phyloP scores from a whole-genome alignment of 208 protist species.

The Leptomonas pyrrhocoris region DNA sequence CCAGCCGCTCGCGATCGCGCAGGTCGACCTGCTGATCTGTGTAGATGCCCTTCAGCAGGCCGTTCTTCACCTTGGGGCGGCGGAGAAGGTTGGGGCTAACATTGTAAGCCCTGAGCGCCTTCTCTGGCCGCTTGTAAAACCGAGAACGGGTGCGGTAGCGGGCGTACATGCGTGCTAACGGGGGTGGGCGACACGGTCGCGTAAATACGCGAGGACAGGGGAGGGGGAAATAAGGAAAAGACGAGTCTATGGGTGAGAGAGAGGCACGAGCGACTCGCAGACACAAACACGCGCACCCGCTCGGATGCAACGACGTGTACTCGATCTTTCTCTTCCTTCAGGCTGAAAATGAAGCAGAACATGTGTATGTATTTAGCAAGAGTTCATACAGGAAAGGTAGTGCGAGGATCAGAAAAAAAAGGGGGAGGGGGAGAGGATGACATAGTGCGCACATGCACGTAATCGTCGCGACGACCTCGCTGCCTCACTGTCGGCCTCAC shows the following conservation, averaged over 20 bases:
- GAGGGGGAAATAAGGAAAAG: slow-evolving; percentile 3
- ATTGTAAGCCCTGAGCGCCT: slow-evolving; percentile 67
- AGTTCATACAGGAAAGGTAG: too few species aligned
- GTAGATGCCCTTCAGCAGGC: slow-evolving; percentile 74
- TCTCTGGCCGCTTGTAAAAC: slow-evolving; percentile 77
- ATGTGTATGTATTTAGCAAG: too few species aligned
- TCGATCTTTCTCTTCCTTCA: background rate
- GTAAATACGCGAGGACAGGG: background rate
- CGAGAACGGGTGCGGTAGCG: slow-evolving; percentile 80
- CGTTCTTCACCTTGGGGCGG: slow-evolving; percentile 65
- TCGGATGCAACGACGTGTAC: too few species aligned
- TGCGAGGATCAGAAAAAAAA: too few species aligned
- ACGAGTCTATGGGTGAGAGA: background rate
- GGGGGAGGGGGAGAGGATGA: too few species aligned
- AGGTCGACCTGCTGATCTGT: slow-evolving; percentile 79
- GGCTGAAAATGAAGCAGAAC: too few species aligned
- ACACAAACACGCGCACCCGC: too few species aligned
- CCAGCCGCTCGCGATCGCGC: slow-evolving; percentile 74
- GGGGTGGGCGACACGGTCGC: too few species aligned
- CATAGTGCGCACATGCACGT: too few species aligned
- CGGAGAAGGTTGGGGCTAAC: slow-evolving; percentile 71
- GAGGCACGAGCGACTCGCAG: too few species aligned
- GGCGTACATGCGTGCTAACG: slow-evolving; percentile 69
- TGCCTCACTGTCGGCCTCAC: too few species aligned
- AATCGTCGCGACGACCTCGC: too few species aligned